Conservation (phyloP, 2,329 filamentous ascomycete genomes). For the Xylaria sp. region DNA sequence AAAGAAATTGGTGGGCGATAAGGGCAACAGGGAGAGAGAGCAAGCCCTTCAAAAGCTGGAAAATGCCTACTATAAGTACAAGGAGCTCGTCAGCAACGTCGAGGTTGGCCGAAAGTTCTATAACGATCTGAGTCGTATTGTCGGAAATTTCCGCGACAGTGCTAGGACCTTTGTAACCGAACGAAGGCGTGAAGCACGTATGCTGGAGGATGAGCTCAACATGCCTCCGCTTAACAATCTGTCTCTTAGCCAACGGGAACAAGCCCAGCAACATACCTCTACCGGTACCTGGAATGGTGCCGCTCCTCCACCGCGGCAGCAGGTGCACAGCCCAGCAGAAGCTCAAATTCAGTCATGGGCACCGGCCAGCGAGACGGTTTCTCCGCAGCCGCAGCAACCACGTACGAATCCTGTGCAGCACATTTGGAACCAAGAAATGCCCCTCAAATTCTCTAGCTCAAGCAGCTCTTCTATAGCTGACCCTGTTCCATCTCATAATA, state of each 20-base stretch:
- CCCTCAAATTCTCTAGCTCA: conserved; percentile 76
- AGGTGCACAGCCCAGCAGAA: conserved; percentile 52
- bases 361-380: conserved; percentile 58
- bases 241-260: conserved; percentile 40
- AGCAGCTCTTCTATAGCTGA: conserved; percentile 19
- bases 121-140: conserved; percentile 91
- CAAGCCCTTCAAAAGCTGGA: conserved; percentile 87
- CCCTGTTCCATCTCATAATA: conserved; percentile 42
- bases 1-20: conserved; percentile 72
- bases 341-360: conserved; percentile 69
- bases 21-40: conserved; percentile 78
- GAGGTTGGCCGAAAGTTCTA: conserved; percentile 96
- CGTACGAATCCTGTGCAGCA: conserved; percentile 56
- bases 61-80: conserved; percentile 94
- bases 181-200: conserved; percentile 81
- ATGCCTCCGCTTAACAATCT: conserved; percentile 49
- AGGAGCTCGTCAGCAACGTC: conserved; percentile 91
- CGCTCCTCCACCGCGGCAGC: conserved; percentile 48
- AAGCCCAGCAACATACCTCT: conserved; percentile 17
- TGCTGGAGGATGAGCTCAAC: conserved; percentile 59
- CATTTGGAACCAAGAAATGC: conserved; percentile 84
- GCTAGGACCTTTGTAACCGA: conserved; percentile 83
- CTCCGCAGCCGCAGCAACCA: conserved; percentile 58
- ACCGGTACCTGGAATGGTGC: conserved; percentile 27
- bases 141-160: conserved; percentile 79